phyloP scores from a whole-genome alignment of 192 early-diverging fungal species.

The Backusella luteola region DNA sequence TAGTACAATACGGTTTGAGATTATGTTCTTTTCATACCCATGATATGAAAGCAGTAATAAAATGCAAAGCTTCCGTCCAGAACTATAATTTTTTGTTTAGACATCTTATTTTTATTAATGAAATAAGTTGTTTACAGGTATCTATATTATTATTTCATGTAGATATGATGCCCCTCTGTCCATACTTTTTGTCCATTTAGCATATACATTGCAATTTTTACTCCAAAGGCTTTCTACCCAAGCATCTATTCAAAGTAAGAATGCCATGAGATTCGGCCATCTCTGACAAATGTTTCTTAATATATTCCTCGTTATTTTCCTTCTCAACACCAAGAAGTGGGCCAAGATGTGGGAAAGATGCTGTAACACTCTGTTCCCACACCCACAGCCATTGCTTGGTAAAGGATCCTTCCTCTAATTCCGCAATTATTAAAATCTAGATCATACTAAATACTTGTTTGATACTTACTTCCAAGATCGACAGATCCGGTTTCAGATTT shows the following conservation, averaged over 20 bases:
- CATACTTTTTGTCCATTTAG: background rate
- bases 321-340: background rate
- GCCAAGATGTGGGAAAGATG: background rate
- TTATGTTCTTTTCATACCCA: no score
- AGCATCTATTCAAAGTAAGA: background rate
- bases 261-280: background rate
- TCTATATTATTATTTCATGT: background rate
- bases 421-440: background rate
- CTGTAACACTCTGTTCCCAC: background rate
- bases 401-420: background rate
- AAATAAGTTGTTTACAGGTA: background rate
- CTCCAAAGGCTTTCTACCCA: background rate
- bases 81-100: background rate
- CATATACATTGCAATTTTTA: background rate
- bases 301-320: background rate
- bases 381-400: background rate
- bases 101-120: background rate
- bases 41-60: background rate
- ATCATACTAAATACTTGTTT: background rate
- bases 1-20: background rate
- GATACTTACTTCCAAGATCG: background rate
- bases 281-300: background rate
- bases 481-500: background rate
- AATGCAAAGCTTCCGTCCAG: background rate
- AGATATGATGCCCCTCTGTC: background rate